These are phyloP conservation scores for Stagonosporopsis tanaceti DNA, from an alignment of 2,329 filamentous ascomycete species.

Conservation along the genomic window DNA sequence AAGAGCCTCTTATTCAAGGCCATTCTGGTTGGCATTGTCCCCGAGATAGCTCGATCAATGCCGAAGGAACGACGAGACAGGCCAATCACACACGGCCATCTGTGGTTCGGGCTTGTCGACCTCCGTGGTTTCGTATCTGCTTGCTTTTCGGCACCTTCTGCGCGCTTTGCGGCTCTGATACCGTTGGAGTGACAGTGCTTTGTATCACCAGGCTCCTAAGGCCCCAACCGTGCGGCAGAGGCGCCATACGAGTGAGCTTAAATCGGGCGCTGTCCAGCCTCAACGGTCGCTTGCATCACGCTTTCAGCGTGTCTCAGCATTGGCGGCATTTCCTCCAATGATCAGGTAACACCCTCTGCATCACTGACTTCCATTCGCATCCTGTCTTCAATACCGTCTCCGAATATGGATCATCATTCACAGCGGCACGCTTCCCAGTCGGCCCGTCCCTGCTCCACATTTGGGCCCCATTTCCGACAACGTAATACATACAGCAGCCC, in stretches of 20 bases:
- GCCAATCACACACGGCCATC: conserved; percentile 31
- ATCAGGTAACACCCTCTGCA: conserved; percentile 4
- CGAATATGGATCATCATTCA: conserved; percentile 5
- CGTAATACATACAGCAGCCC: conserved; percentile 24
- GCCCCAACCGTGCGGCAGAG: conserved; percentile 21
- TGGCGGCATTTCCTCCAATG: background rate
- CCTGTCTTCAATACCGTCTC: conserved; percentile 1
- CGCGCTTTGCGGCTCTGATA: conserved; percentile 28
- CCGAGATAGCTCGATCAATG: conserved; percentile 20
- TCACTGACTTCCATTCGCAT: conserved; percentile 3
- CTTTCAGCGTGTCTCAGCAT: background rate
- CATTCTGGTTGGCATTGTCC: conserved; percentile 21
- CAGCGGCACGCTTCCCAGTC: conserved; percentile 9
- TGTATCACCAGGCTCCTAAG: conserved; percentile 31
- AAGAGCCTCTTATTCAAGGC: conserved; percentile 9
- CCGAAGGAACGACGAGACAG: conserved; percentile 11
- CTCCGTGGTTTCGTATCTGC: conserved; percentile 37
- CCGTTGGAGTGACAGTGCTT: conserved; percentile 29
- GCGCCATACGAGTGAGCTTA: conserved; percentile 17
- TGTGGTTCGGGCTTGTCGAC: conserved; percentile 14
- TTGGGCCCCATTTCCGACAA: conserved; percentile 3
- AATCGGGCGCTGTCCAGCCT: conserved; percentile 14
- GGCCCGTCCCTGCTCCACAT: conserved; percentile 7
- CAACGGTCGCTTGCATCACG: conserved; percentile 21
- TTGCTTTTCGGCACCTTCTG: conserved; percentile 23